A percentile compares a stretch with the other conserved stretches of the same genome.
These are phyloP conservation scores for Phialophora expanda DNA, from an alignment of 2,329 filamentous ascomycete species.

Conservation along the genomic window DNA sequence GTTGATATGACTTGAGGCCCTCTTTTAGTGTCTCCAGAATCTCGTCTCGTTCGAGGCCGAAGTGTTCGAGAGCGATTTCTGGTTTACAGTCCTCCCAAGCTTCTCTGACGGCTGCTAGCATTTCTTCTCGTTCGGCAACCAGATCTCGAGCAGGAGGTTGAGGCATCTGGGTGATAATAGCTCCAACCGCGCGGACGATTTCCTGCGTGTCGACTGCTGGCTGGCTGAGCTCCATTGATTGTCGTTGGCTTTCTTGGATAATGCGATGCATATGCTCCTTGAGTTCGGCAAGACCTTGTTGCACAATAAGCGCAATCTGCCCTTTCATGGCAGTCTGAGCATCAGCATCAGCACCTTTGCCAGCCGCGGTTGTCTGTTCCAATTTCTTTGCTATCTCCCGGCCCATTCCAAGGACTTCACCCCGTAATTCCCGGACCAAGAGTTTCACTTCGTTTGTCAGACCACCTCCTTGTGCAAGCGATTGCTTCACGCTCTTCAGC, in stretches of 20 bases:
- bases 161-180: constrained; percentile 65
- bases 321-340: constrained; percentile 61
- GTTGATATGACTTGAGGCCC: constrained; percentile 76
- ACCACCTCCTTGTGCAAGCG: constrained; percentile 83
- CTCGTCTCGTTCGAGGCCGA: constrained; percentile 88
- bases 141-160: constrained; percentile 58
- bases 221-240: constrained; percentile 67
- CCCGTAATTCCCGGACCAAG: constrained; percentile 83
- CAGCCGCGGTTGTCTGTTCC: constrained; percentile 66
- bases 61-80: constrained; percentile 86
- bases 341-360: constrained; percentile 54
- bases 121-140: constrained; percentile 76
- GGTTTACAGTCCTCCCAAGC: constrained; percentile 95
- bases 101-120: constrained; percentile 83
- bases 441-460: constrained; percentile 92
- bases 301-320: constrained; percentile 77
- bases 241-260: constrained; percentile 74
- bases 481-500: constrained; percentile 87
- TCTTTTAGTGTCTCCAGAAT: constrained; percentile 85
- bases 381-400: constrained; percentile 85
- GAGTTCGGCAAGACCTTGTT: constrained; percentile 79
- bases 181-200: constrained; percentile 82
- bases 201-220: constrained; percentile 77
- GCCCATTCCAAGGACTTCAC: constrained; percentile 93
- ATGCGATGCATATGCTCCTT: constrained; percentile 82